Evolutionary conservation across 2,329 filamentous ascomycete species (phyloP).

Genomic region (Incumbomyces delicatus): DNA sequence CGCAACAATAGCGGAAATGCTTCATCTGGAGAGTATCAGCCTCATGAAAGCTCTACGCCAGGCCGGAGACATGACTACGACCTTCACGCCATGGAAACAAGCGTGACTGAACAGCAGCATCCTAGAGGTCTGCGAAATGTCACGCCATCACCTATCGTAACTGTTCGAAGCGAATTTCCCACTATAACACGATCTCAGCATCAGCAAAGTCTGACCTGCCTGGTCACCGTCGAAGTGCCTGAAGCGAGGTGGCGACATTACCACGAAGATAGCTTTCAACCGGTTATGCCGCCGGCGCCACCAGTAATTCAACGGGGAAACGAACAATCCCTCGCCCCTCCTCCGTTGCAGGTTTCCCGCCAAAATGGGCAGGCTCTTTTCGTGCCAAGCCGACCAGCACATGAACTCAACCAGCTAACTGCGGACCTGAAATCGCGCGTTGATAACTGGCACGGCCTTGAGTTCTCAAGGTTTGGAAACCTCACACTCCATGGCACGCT

Average conservation of each 20-base stretch:
- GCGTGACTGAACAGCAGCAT: constrained; percentile 61
- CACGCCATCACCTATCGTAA: constrained; percentile 84
- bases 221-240: constrained; percentile 87
- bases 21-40: constrained; percentile 65
- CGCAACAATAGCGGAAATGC: constrained; percentile 66
- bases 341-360: constrained; percentile 44
- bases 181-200: constrained; percentile 85
- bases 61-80: constrained; percentile 81
- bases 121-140: constrained; percentile 63
- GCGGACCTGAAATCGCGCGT: constrained; percentile 78
- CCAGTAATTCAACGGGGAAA: neutral
- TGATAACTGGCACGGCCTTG: constrained; percentile 95
- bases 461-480: constrained; percentile 79
- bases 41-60: constrained; percentile 42
- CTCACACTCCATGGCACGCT: constrained; percentile 81
- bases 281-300: constrained; percentile 43
- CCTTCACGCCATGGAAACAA: constrained; percentile 89
- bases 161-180: constrained; percentile 91
- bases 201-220: constrained; percentile 87
- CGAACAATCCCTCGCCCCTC: constrained; percentile 28
- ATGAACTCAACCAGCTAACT: constrained; percentile 73
- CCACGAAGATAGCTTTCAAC: constrained; percentile 54
- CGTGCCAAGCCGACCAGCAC: constrained; percentile 56
- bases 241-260: constrained; percentile 86
- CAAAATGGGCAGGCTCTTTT: constrained; percentile 1